These are phyloP conservation scores for Aspergillus leporis DNA, from an alignment of 495 filamentous ascomycete species.

Conservation along the genomic window DNA sequence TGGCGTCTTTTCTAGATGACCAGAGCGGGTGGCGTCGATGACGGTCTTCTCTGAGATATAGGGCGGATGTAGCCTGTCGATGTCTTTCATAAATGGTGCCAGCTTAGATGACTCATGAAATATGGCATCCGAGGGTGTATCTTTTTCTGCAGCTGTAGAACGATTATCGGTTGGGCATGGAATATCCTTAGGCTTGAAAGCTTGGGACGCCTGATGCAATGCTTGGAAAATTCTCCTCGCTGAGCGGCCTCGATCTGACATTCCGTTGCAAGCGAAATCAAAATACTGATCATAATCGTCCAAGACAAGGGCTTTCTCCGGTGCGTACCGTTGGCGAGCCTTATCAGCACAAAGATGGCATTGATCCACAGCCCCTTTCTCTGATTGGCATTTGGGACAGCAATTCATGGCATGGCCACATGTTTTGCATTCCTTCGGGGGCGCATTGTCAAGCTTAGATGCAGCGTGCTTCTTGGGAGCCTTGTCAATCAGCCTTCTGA, in stretches of 20 bases:
- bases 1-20: no score
- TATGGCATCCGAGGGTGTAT: neutral
- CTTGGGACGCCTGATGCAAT: neutral
- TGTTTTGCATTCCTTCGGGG: neutral
- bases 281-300: neutral
- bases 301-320: neutral
- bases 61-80: no score
- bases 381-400: slow-evolving; percentile 4
- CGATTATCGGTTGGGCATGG: neutral
- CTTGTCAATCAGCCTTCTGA: neutral
- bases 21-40: no score
- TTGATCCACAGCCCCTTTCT: neutral
- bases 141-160: neutral
- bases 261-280: neutral
- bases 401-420: slow-evolving; percentile 8
- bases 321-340: neutral
- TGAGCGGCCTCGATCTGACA: neutral
- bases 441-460: neutral
- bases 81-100: neutral
- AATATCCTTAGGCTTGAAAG: neutral
- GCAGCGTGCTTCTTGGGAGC: neutral
- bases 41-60: no score
- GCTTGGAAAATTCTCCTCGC: neutral
- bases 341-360: slow-evolving; percentile 14
- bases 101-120: neutral